phyloP scores from a whole-genome alignment of 768 basidiomycete genomes.

The Rhizopogon vinicolor region DNA sequence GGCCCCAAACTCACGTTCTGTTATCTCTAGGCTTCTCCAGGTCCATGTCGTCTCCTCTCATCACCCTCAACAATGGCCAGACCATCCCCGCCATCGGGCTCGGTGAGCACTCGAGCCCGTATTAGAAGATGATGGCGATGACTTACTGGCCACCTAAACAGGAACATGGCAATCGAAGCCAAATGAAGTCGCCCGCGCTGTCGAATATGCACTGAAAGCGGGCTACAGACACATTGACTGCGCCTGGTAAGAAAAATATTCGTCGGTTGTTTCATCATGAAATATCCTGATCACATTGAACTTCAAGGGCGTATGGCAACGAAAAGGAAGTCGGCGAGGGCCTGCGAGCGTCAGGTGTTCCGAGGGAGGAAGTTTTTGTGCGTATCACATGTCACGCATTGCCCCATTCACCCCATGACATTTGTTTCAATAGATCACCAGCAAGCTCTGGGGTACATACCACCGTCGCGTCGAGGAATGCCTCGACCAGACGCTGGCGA shows the following conservation, averaged over 20 bases:
- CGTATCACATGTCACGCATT: slow-evolving; percentile 16
- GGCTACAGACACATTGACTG: slow-evolving; percentile 80
- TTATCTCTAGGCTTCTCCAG: background rate
- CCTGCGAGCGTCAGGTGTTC: slow-evolving; percentile 70
- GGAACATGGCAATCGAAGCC: slow-evolving; percentile 82
- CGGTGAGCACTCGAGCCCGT: slow-evolving; percentile 33
- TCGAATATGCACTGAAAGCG: slow-evolving; percentile 67
- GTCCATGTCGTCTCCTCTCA: slow-evolving; percentile 36
- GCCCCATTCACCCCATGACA: background rate
- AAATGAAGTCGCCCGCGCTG: slow-evolving; percentile 68
- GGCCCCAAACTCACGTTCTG: no score
- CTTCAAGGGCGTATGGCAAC: slow-evolving; percentile 58
- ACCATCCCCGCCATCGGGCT: slow-evolving; percentile 56
- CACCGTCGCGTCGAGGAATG: slow-evolving; percentile 70
- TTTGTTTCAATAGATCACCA: slow-evolving; percentile 48
- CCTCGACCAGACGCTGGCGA: slow-evolving; percentile 70
- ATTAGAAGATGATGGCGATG: background rate
- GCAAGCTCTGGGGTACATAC: slow-evolving; percentile 66
- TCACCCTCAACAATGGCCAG: slow-evolving; percentile 59
- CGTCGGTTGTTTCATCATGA: background rate
- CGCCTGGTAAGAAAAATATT: slow-evolving; percentile 37
- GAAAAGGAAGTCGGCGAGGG: slow-evolving; percentile 83
- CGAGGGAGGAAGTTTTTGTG: slow-evolving; percentile 68
- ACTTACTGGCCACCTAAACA: slow-evolving; percentile 16
- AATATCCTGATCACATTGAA: slow-evolving; percentile 3